Base-by-base conservation (phyloP, 495 filamentous ascomycete genomes). In the Letharia columbiana region DNA sequence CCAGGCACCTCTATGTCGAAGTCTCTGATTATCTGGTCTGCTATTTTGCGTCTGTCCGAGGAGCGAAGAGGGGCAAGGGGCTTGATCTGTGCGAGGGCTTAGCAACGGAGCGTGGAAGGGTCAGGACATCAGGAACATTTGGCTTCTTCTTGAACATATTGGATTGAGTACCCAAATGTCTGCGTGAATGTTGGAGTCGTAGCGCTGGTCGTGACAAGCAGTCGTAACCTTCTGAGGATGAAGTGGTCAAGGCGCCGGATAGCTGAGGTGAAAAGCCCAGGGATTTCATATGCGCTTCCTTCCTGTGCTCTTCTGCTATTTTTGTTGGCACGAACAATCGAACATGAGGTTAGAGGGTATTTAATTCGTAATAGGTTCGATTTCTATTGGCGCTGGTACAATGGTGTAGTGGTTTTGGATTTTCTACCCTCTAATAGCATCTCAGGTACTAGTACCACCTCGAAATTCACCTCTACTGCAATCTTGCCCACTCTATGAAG, bases 141-240 rank as follows among this genome's bases (percentile, higher is more conserved):
- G 88, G 88, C 80, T 89, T 91, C 77, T 91, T 91, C 76, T 90
- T 91, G 79, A 91, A 91, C 88, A 91, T 91, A 47, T 50, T 11
- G 47, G 23, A 28, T 28, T 28, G 23, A 28, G 23, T 28, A 28
- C 23, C 23, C 23, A 28, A 28, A 28, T 28, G 23, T 28, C 23
- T 28, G 23, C 0, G n/a, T 20, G 47, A 5, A 23, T 23, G 20
- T 50, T 20, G 44, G 47, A n/a, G 20, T 1, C 20, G 20, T 11
- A 23, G 47, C 9, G 8, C 7, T 8, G 20, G 47, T 47, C 3
- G 20, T 52, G 49, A 28, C 2, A 28, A 8, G 49, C 9, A 28
- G 37, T 10, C 23, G 23, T 28, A 28, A 28, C 23, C 23, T 28
- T 28, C 23, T 28, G 23, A 28, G 23, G 1, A 28, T 28, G 23